Conservation (phyloP, 2,329 filamentous ascomycete species). For the Aspergillus sp. region DNA sequence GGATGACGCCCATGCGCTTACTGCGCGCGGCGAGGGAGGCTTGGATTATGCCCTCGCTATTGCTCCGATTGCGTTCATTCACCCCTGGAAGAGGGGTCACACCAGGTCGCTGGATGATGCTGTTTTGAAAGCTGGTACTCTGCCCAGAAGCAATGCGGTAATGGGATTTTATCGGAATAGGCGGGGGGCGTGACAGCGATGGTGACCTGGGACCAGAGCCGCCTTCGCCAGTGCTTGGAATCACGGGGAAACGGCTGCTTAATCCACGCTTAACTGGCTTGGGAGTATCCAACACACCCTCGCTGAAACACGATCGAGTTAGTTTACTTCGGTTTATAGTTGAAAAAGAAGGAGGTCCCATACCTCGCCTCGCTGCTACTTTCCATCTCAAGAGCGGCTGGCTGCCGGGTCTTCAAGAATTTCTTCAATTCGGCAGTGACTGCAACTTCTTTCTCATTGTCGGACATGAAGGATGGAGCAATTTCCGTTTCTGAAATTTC, state of each 20-base stretch:
- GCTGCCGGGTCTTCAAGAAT: conserved; percentile 48
- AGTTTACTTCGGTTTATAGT: conserved; percentile 2
- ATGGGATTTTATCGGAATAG: conserved; percentile 76
- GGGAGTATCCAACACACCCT: conserved; percentile 72
- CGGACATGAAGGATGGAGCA: conserved; percentile 48
- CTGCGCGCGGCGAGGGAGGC: conserved; percentile 42
- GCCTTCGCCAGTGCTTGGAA: conserved; percentile 47
- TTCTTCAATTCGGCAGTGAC: conserved; percentile 58
- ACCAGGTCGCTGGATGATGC: conserved; percentile 61
- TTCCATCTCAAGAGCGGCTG: conserved; percentile 39
- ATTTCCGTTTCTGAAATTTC: conserved; percentile 64
- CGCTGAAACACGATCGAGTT: conserved; percentile 46
- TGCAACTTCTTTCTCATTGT: conserved; percentile 57
- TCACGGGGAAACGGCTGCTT: conserved; percentile 57
- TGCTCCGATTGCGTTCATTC: conserved; percentile 56
- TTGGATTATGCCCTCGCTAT: conserved; percentile 57
- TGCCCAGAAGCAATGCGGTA: conserved; percentile 56
- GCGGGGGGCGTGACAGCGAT: conserved; percentile 61
- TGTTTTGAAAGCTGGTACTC: conserved; percentile 26
- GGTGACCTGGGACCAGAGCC: conserved; percentile 70
- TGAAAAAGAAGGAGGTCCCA: neutral
- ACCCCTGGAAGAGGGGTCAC: conserved; percentile 67
- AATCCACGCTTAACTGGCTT: conserved; percentile 58
- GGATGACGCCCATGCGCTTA: conserved; percentile 58
- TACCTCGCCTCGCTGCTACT: conserved; percentile 43